Evolutionary conservation across 805 yeast genomes (phyloP).

Genomic region (Wickerhamiella siamensis): DNA sequence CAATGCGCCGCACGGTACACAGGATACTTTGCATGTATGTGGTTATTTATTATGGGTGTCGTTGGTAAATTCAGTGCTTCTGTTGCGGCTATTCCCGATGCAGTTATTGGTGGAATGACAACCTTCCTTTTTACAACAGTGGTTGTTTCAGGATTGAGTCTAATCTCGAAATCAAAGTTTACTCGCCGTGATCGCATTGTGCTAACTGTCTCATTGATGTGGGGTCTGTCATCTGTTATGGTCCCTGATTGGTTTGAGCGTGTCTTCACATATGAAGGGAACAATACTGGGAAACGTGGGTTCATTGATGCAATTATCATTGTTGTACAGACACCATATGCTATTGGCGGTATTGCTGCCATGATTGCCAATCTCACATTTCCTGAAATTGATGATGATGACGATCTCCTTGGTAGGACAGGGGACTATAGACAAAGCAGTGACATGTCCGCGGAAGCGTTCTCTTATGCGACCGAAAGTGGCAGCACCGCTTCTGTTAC

Average conservation of each 20-base stretch:
- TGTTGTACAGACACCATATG: constrained; percentile 57
- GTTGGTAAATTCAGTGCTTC: constrained; percentile 78
- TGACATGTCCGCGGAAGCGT: not conserved
- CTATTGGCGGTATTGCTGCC: constrained; percentile 49
- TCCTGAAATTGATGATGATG: constrained; percentile 35
- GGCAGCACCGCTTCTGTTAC: too few species aligned
- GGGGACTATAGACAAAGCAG: not conserved
- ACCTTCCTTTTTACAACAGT: constrained; percentile 58
- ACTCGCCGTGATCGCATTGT: constrained; percentile 60
- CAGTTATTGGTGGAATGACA: constrained; percentile 77
- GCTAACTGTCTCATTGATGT: constrained; percentile 44
- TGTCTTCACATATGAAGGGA: constrained; percentile 50
- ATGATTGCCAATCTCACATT: constrained; percentile 42
- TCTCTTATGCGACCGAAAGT: not conserved
- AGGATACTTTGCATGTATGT: constrained; percentile 68
- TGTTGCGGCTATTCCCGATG: constrained; percentile 57
- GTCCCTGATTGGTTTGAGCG: constrained; percentile 46
- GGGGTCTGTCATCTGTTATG: constrained; percentile 51
- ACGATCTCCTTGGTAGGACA: not conserved
- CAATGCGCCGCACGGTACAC: constrained; percentile 74
- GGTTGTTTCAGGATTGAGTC: constrained; percentile 54
- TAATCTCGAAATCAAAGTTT: constrained; percentile 38
- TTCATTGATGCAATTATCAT: constrained; percentile 49
- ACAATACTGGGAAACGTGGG: constrained; percentile 38
- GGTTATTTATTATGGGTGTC: constrained; percentile 68